Base-by-base conservation (phyloP, 495 filamentous ascomycete genomes). In the Aspergillus bertholletiae region DNA sequence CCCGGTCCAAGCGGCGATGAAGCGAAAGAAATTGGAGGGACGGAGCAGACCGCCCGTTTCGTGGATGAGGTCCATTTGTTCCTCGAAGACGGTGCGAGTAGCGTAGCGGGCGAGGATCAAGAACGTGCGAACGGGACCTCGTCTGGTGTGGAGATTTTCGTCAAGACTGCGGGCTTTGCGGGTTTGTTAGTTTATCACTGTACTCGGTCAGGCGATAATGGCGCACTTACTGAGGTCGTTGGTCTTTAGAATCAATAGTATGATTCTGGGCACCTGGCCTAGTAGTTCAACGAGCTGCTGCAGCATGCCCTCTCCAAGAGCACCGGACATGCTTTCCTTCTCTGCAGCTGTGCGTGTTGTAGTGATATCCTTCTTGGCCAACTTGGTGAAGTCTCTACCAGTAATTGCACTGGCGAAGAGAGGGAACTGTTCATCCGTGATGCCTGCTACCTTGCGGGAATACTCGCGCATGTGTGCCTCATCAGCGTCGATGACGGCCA, bases 321-420 rank as follows among this genome's bases (percentile, higher is more conserved):
- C 90, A 32, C 80, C 78, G 27, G 88, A 84, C 65, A 98, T 93
- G 6, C 81, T 80, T 46, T 92, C 80, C 64, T 93, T 92, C 72
- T 97, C 95, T 30, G 81, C 73, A 2, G 77, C 78, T 1, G 85
- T 84, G 15, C 89, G 80, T 1, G 80, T 70, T 41, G 83, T 80
- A 18, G 87, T 83, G 12, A 88, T 83, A 22, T 72, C 72, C 50
- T 77, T 77, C 53, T 77, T 76, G 26, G 74, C 79, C 37, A 97
- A 75, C 1, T 90, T 85, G 24, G 75, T 83, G 65, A 86, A 99
- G 62, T 99, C 95, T 44, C 95, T 79, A 13, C 95, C 95, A 0
- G 95, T 99, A 70, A 99, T 97, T 18, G 94, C 95, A 45, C 88
- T 92, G 1, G 95, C 95, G 63, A 99, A 99, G 24, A 97, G 78